Evolutionary conservation across 768 basidiomycete genomes (phyloP), one percentile per base, ranked within the genome.

Genomic region (Lactarius indigo): DNA sequence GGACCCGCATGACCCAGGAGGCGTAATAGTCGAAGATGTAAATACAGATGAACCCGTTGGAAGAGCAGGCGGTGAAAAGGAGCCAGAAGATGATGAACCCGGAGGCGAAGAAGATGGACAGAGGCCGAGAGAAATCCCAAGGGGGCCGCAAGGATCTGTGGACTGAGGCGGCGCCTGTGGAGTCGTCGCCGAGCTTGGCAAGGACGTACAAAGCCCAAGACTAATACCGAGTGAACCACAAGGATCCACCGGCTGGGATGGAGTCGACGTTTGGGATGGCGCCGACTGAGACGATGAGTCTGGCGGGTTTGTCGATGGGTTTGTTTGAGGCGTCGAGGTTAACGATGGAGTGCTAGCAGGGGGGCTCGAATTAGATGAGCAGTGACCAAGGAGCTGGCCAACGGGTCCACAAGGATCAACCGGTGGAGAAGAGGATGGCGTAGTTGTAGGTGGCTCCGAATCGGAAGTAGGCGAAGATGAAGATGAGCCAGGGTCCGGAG

Each of bases 91-190:
- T 15, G 82, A 74, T 2, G 78, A 80, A 1, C 79, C 76, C 71
- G 44, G 44, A 47, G n/a, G 44, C 20, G 79, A 78, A 13, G 81
- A 80, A 28, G 82, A 20, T 26, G 9, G 30, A 13, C 59, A 59
- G 26, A 47, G 42, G 13, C 59, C 59, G 35, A 60, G 59, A 23
- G 59, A 18, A 13, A 47, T 47, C 1, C 42, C 44, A 20, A 50
- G 5, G 5, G 12, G 0, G 12, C 31, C 59, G 8, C 59, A 59
- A 33, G 42, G 42, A 23, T 33, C 42, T 15, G 20, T 31, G 20
- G 59, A 6, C 26, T 59, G 58, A 20, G 59, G 5, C 6, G 42
- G 2, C 26, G 28, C 0, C 18, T n/a, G 44, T 47, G 44, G 8
- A 47, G 9, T 47, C 23, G 44, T 47, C 44, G n/a, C 10, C 44